Evolutionary conservation across 371 early-diverging fungal genomes (phyloP).

Genomic region (Syncephalastrum contaminatum): DNA sequence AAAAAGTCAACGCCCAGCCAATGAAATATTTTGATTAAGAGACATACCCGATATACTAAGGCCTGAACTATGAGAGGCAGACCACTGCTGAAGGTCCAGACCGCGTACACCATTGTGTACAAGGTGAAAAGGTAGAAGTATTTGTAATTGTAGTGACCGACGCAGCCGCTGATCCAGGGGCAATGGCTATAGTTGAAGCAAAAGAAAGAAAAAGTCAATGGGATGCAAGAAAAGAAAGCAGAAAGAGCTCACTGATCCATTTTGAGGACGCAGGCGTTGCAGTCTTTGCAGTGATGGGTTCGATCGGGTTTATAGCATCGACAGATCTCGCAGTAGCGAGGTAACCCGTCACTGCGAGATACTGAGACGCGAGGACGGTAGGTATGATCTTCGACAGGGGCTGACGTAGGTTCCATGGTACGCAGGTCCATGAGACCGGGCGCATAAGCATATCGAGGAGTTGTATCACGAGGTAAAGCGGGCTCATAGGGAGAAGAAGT

Average conservation of each 20-base stretch:
- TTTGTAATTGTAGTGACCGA: conserved; percentile 63
- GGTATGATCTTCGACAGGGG: neutral
- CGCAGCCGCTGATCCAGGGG: conserved; percentile 64
- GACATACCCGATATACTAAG: conserved; percentile 35
- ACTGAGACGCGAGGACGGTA: too few relatives aligned
- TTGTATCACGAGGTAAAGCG: too few relatives aligned
- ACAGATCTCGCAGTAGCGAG: conserved; percentile 56
- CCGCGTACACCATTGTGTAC: conserved; percentile 49
- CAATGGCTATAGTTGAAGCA: conserved; percentile 50
- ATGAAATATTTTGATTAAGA: too few relatives aligned
- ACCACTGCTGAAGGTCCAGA: conserved; percentile 41
- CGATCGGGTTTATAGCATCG: conserved; percentile 59
- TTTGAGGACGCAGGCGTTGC: conserved; percentile 59
- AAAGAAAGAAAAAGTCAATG: neutral
- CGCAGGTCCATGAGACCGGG: conserved; percentile 24
- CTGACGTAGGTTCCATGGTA: conserved; percentile 13
- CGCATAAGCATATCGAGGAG: conserved; percentile 30
- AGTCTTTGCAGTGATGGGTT: conserved; percentile 66
- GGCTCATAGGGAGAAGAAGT: too few relatives aligned
- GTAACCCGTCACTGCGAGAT: conserved; percentile 48
- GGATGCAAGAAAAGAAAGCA: too few relatives aligned
- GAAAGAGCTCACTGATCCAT: conserved; percentile 63
- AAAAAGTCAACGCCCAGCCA: neutral
- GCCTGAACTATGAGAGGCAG: conserved; percentile 35
- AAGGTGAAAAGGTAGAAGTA: conserved; percentile 56